Evolutionary conservation across 2,329 filamentous ascomycete genomes (phyloP), one percentile per base, ranked within the genome.

Genomic region (Epichloe scottii): DNA sequence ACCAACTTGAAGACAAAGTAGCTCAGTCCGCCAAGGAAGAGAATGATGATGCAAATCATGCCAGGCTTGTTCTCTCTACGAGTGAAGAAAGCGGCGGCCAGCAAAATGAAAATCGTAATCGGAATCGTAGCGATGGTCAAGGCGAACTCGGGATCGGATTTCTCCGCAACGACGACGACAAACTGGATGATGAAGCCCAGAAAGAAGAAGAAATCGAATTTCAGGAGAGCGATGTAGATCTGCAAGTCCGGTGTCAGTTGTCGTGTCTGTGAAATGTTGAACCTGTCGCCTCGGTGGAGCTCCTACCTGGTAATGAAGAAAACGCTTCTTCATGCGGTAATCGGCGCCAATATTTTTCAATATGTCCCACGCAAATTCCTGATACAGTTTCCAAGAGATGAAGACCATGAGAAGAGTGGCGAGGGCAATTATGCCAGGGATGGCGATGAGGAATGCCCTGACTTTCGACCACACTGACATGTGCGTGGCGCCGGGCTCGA

Each of bases 161-260:
- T 78, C 43, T 75, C 73, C 43, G 80, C 84, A 53, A 98, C 89
- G 53, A 97, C 86, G 60, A 98, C 91, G 50, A 97, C 79, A 68
- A 98, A 98, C 65, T 98, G 93, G 45, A 98, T 88, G 6, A 93
- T 97, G 68, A 98, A 98, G 50, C 91, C 93, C 48, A 98, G 81
- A 77, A 98, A 98, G 76, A 98, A 97, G 81, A 98, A 98, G 71
- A 98, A 97, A 71, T 98, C 93, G 67, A 98, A 98, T 70, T 98
- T 98, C 57, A 98, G 78, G 11, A 98, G 79, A 38, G 93, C 89
- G 62, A 98, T 96, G 69, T 96, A 98, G 67, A 98, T 90, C 90
- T 95, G 66, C 60, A 54, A 53, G 14, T 12, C 3, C 5, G 3
- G 26, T 14, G 52, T 53, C 19, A 51, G 35, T 14, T 2, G n/a